Conservation (phyloP, 805 yeast species). For the Cyberlindnera saturnus region DNA sequence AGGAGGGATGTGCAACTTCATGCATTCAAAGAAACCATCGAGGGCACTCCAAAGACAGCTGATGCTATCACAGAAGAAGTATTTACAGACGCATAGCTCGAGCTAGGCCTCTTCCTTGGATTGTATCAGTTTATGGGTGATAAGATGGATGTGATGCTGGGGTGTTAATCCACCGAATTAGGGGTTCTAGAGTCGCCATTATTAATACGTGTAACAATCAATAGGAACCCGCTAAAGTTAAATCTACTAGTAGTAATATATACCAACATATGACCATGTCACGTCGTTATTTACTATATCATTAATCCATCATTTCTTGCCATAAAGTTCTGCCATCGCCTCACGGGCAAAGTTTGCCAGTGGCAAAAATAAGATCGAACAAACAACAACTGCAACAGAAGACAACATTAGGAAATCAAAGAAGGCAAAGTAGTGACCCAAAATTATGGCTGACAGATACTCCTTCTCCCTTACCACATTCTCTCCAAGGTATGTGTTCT, state of each 20-base stretch:
- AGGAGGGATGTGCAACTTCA: slow-evolving; percentile 80
- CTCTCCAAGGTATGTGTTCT: slow-evolving; percentile 68
- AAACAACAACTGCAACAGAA: not conserved
- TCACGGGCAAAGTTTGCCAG: not conserved
- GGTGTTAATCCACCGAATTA: not conserved
- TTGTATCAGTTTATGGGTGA: not conserved
- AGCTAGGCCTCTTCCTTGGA: not conserved
- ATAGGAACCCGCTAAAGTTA: not conserved
- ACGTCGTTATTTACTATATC: too few relatives aligned
- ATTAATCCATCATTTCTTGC: too few relatives aligned
- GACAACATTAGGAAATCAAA: not conserved
- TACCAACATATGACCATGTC: too few relatives aligned
- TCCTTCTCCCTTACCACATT: slow-evolving; percentile 96
- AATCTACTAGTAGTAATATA: not conserved
- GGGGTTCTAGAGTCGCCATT: not conserved
- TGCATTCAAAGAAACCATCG: slow-evolving; percentile 65
- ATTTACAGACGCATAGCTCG: not conserved
- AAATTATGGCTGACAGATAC: slow-evolving; percentile 90
- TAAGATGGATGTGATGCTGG: not conserved
- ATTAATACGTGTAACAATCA: not conserved
- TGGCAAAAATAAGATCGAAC: not conserved
- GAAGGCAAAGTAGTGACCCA: not conserved
- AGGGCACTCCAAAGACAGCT: slow-evolving; percentile 36
- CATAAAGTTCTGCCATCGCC: slow-evolving; percentile 1
- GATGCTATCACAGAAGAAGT: slow-evolving; percentile 33